Percentiles rank a stretch among this genome's conserved stretches.
Evolutionary conservation across 495 filamentous ascomycete species (phyloP).

Genomic region (Xylaria nigripes): DNA sequence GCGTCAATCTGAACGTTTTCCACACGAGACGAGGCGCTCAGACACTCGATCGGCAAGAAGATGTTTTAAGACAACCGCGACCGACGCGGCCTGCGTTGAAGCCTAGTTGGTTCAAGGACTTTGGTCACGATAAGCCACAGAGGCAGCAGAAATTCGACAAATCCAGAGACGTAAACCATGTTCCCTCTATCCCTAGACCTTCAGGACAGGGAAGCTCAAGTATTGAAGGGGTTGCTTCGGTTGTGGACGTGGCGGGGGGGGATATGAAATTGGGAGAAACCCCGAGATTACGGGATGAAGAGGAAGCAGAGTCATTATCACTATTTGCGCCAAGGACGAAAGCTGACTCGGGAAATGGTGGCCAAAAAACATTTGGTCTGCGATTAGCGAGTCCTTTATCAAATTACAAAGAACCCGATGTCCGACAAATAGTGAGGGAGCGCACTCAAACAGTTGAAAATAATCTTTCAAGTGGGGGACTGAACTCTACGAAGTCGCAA

Average conservation of each 20-base stretch:
- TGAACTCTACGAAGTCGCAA: conserved; percentile 1
- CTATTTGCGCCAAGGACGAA: neutral
- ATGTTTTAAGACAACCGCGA: conserved; percentile 7
- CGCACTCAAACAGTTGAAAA: conserved; percentile 15
- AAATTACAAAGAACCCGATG: conserved; percentile 4
- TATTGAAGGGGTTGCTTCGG: conserved; percentile 16
- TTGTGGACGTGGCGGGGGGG: conserved; percentile 11
- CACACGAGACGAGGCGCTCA: conserved; percentile 28
- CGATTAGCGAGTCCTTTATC: neutral
- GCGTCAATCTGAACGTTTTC: conserved; percentile 33
- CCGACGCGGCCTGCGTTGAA: conserved; percentile 11
- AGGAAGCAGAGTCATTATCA: neutral
- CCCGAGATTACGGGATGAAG: neutral
- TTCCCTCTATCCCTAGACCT: conserved; percentile 4
- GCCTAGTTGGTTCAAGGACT: conserved; percentile 27
- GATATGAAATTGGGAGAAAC: neutral
- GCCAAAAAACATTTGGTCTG: neutral
- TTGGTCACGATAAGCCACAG: conserved; percentile 17
- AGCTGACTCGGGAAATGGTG: neutral
- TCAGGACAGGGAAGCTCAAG: conserved; percentile 6
- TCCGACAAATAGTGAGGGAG: conserved; percentile 9
- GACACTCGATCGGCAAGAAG: conserved; percentile 23
- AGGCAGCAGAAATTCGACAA: neutral
- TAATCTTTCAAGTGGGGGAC: conserved; percentile 11
- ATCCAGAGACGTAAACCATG: neutral